Base-by-base conservation (phyloP, 2,329 filamentous ascomycete species). In the Fusarium nelsonii region DNA sequence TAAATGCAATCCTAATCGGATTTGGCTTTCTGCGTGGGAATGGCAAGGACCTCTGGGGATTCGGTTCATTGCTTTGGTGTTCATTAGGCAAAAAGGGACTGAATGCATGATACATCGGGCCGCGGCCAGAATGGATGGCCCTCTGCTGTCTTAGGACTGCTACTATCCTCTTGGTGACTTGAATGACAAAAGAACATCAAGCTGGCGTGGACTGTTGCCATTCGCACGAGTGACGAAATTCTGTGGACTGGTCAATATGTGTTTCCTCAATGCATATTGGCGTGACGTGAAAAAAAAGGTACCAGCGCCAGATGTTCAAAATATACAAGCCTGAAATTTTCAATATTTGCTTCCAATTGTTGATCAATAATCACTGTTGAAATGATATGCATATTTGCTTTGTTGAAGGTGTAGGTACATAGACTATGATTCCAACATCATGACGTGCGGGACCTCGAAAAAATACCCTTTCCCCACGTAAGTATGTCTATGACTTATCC, bases 31-130 rank as follows among this genome's bases (percentile, higher is more conserved):
- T 78, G 72, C 75, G 77, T 73, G 74, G 71, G 73, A 76, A 65
- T 67, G 71, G 75, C 76, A 77, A 77, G 75, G 76, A 76, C 76
- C 74, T 75, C 73, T 75, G 71, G 72, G 68, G 71, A 72, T 72
- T 73, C 79, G 80, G 80, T 82, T 83, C 82, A 84, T 83, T 84
- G 81, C 81, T 84, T 81, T 79, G 83, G 83, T 85, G 83, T 85
- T 84, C 78, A 82, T 80, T 80, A 81, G 81, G 83, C 79, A 79
- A 81, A 81, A 81, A 81, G 81, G 82, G 77, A 81, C 79, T 82
- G 77, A 81, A 79, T 82, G 80, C 81, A 84, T 83, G 82, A 83
- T 82, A 81, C 78, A 81, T 77, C 72, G 70, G 74, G 68, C 69
- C 56, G 71, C 67, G 74, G 73, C 75, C 73, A 67, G 70, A 77